A percentile compares a stretch with the other conserved stretches of the same genome.
Evolutionary conservation across 2,329 filamentous ascomycete species (phyloP).

Genomic region (Xylaria polymorpha): DNA sequence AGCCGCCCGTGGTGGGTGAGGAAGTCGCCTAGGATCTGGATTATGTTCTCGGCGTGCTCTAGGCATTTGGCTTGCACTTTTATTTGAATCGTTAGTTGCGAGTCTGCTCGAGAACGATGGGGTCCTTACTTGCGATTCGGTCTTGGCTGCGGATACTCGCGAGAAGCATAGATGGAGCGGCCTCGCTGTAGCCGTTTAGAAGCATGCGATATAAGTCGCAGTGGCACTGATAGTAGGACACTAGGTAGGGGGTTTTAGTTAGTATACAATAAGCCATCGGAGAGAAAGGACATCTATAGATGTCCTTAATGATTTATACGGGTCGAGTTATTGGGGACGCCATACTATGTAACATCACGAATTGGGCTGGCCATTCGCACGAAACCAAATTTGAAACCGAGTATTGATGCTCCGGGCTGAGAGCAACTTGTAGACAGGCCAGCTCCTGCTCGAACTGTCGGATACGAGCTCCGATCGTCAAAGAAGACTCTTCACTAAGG

Average conservation of each 20-base stretch:
- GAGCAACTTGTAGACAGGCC: conserved; percentile 37
- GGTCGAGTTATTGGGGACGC: neutral
- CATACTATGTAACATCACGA: conserved; percentile 49
- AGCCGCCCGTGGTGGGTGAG: conserved; percentile 38
- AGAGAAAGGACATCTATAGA: neutral
- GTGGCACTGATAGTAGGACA: conserved; percentile 57
- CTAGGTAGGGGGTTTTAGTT: conserved; percentile 8
- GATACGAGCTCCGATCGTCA: conserved; percentile 44
- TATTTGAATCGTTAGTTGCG: neutral
- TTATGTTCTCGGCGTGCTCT: conserved; percentile 54
- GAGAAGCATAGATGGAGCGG: conserved; percentile 49
- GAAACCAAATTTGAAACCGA: conserved; percentile 42
- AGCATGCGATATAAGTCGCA: conserved; percentile 60
- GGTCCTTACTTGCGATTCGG: conserved; percentile 42
- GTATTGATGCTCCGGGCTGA: conserved; percentile 43
- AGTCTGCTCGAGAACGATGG: neutral
- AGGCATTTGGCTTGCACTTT: conserved; percentile 50
- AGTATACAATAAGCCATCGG: neutral
- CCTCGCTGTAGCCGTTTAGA: conserved; percentile 55
- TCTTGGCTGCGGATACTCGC: conserved; percentile 47
- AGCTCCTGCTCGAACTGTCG: conserved; percentile 46
- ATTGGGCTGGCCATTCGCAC: conserved; percentile 44
- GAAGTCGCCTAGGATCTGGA: conserved; percentile 51
- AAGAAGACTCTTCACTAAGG: conserved; percentile 45
- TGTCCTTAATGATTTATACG: neutral